A percentile compares a stretch with the other conserved stretches of the same genome.
Conservation (phyloP, 2,329 filamentous ascomycete species). For the Epichloe festucae region DNA sequence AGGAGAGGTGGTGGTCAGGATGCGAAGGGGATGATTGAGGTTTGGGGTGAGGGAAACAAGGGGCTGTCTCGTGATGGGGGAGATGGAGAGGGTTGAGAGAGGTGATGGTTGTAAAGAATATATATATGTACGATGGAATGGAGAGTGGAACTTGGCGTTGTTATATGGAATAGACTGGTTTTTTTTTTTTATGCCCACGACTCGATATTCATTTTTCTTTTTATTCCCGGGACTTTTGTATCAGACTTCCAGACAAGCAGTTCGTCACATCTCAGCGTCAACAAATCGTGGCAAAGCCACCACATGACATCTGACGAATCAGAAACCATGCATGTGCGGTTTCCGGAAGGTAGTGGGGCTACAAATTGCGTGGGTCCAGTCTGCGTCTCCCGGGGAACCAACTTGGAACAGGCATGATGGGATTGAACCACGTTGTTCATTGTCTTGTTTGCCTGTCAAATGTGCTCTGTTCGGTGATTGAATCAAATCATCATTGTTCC, state of each 20-base stretch:
- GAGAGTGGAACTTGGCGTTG: no score
- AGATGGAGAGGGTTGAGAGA: background rate
- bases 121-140: no score
- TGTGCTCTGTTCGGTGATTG: no score
- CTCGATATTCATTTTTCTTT: no score
- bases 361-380: background rate
- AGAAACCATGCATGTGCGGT: background rate
- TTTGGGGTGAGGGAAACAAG: background rate
- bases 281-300: no score
- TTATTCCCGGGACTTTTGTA: no score
- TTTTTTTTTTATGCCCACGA: background rate
- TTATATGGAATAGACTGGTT: background rate
- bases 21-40: constrained; percentile 8
- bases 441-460: no score
- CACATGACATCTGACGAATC: background rate
- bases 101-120: no score
- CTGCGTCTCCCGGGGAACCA: constrained; percentile 6
- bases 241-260: no score
- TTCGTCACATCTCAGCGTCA: background rate
- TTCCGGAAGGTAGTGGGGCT: constrained; percentile 4
- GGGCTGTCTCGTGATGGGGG: background rate
- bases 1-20: constrained; percentile 6
- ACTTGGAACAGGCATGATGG: background rate
- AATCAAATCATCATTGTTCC: no score
- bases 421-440: no score